A percentile compares a stretch with the other conserved stretches of the same genome.
phyloP scores from a whole-genome alignment of 2,329 filamentous ascomycete genomes.

The Fusarium staphyleae region DNA sequence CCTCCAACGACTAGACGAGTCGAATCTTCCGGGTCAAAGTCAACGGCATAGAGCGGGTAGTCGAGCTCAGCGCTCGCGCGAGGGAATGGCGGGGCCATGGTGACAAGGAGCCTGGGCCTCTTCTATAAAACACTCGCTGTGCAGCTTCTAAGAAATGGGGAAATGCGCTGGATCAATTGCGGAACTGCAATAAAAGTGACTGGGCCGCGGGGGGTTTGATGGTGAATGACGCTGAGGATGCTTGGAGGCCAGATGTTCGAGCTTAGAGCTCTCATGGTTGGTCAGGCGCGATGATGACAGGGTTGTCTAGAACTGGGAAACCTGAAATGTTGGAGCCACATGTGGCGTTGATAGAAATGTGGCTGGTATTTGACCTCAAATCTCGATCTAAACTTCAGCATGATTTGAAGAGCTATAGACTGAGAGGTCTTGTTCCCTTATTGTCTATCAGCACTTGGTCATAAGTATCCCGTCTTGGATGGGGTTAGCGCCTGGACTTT shows the following conservation, averaged over 20 bases:
- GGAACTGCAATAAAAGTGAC: slow-evolving; percentile 18
- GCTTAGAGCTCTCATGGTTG: slow-evolving; percentile 34
- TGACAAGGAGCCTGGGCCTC: slow-evolving; percentile 27
- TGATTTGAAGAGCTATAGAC: no score
- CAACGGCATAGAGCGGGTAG: slow-evolving; percentile 87
- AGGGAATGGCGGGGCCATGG: slow-evolving; percentile 52
- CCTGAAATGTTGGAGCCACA: slow-evolving; percentile 18
- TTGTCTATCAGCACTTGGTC: no score
- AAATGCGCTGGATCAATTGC: background rate
- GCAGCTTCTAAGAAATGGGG: background rate
- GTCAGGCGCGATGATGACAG: slow-evolving; percentile 14
- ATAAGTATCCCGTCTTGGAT: no score
- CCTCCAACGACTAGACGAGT: slow-evolving; percentile 82
- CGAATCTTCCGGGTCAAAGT: slow-evolving; percentile 84
- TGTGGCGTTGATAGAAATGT: slow-evolving; percentile 11
- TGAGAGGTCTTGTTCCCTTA: no score
- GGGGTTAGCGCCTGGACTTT: no score
- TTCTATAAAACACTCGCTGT: background rate
- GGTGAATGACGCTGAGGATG: slow-evolving; percentile 22
- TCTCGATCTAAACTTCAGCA: no score
- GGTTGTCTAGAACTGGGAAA: slow-evolving; percentile 11
- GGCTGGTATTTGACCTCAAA: slow-evolving; percentile 42
- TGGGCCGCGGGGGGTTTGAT: slow-evolving; percentile 17
- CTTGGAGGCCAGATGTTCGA: slow-evolving; percentile 40
- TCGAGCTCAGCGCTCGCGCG: slow-evolving; percentile 71